phyloP scores from a whole-genome alignment of 2,329 filamentous ascomycete genomes.

The Cordyceps tenuipes region DNA sequence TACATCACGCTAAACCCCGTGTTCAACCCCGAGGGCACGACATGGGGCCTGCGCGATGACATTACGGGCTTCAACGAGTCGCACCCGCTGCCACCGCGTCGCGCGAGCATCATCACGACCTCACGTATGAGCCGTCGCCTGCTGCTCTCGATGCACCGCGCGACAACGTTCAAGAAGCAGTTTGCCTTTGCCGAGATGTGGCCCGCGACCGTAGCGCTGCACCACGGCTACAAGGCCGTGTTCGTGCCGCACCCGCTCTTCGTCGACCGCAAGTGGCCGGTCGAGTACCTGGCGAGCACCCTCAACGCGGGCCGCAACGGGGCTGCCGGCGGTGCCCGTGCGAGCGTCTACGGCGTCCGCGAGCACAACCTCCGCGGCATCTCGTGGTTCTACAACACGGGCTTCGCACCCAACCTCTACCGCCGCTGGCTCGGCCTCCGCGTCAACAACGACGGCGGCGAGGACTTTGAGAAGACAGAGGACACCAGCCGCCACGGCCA shows the following conservation, averaged over 20 bases:
- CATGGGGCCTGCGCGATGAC: conserved; percentile 73
- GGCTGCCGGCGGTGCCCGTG: conserved; percentile 62
- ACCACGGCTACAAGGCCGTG: conserved; percentile 89
- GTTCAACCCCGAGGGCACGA: conserved; percentile 81
- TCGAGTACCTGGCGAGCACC: conserved; percentile 64
- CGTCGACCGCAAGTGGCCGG: conserved; percentile 79
- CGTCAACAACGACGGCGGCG: conserved; percentile 70
- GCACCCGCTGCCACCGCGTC: conserved; percentile 56
- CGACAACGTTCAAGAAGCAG: conserved; percentile 76
- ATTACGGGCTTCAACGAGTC: conserved; percentile 72
- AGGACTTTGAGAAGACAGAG: conserved; percentile 60
- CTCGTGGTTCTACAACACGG: conserved; percentile 86
- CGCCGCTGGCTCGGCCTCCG: conserved; percentile 76
- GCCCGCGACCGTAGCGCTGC: conserved; percentile 77
- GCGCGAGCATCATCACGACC: conserved; percentile 82
- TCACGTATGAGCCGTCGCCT: conserved; percentile 74
- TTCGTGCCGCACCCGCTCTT: conserved; percentile 85
- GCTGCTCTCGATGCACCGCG: conserved; percentile 79
- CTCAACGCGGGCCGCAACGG: conserved; percentile 76
- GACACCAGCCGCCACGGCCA: conserved; percentile 43
- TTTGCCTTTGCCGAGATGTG: conserved; percentile 97
- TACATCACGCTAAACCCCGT: conserved; percentile 86
- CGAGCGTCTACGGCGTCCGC: conserved; percentile 69
- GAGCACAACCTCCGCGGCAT: conserved; percentile 84
- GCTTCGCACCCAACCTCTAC: conserved; percentile 75